Evolutionary conservation across 495 filamentous ascomycete genomes (phyloP), one percentile per base, ranked within the genome.

Genomic region (Penicillium soppii): DNA sequence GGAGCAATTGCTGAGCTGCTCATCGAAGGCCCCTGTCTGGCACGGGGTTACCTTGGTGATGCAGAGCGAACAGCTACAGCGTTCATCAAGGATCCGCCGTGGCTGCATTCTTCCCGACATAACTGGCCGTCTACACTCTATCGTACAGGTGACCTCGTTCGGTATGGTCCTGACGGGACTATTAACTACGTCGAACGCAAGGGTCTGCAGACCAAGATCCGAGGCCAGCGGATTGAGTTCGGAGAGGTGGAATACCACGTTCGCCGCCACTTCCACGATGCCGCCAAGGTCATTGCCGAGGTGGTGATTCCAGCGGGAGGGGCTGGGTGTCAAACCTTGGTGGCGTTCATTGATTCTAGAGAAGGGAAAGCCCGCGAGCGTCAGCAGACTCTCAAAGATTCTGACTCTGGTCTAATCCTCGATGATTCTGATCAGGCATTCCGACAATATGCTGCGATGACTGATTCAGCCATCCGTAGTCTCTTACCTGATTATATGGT

Each of bases 11-110:
- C 73, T 1, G 76, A 78, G 53, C 46, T 80, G 15, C 47, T 71
- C 7, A 47, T 80, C 13, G 67, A 75, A 40, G 74, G 76, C 0
- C 65, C 65, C 10, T 57, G 66, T 5, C 50, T 80, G 15, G 71
- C 59, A 15, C 50, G 57, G 19, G 64, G 67, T 2, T 80, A 78
- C 52, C 53, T 77, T 25, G 30, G 13, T 4, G 33, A 37, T 17
- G n/a, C 33, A 2, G 17, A 16, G 3, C 32, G n/a, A 6, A 46
- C 41, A 1, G n/a, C 21, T 1, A 16, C 29, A 15, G 22, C 19
- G 3, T 52, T 44, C 15, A 17, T 52, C 5, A 9, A 39, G 2
- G 33, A 45, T 15, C 50, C 50, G 0, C 5, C 33, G 3, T 46
- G 30, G 32, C 22, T 45, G 41, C 1, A 7, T 1, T 3, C 10